phyloP scores from a whole-genome alignment of 2,329 filamentous ascomycete genomes.

The Trichoderma pleuroti region DNA sequence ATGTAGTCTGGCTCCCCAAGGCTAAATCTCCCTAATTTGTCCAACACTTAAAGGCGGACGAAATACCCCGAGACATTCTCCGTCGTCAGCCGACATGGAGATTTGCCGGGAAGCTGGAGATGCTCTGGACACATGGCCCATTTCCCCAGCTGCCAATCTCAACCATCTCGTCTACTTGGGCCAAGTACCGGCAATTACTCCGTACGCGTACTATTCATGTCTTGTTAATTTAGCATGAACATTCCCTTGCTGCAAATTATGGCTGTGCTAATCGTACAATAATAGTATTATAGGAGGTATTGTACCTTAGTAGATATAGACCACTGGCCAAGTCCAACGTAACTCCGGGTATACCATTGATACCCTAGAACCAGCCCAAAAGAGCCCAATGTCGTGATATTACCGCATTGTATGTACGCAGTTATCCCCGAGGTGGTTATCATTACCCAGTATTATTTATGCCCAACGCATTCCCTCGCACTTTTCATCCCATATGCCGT shows the following conservation, averaged over 20 bases:
- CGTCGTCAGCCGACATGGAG: conserved; percentile 1
- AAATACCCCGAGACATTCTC: conserved; percentile 1
- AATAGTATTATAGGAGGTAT: no score
- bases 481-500: no score
- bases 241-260: not conserved
- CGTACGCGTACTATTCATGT: not conserved
- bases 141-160: not conserved
- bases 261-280: not conserved
- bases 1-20: not conserved
- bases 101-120: not conserved
- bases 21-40: not conserved
- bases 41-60: not conserved
- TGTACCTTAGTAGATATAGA: not conserved
- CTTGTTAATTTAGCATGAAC: not conserved
- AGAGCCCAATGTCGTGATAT: not conserved
- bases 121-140: not conserved
- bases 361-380: not conserved
- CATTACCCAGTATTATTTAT: not conserved
- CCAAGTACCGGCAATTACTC: not conserved
- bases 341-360: not conserved
- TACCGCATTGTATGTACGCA: not conserved
- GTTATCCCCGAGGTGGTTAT: not conserved
- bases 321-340: not conserved
- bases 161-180: not conserved
- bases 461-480: not conserved